Conservation (phyloP, 345 rosid genomes). For the Eucalyptus cloeziana region DNA sequence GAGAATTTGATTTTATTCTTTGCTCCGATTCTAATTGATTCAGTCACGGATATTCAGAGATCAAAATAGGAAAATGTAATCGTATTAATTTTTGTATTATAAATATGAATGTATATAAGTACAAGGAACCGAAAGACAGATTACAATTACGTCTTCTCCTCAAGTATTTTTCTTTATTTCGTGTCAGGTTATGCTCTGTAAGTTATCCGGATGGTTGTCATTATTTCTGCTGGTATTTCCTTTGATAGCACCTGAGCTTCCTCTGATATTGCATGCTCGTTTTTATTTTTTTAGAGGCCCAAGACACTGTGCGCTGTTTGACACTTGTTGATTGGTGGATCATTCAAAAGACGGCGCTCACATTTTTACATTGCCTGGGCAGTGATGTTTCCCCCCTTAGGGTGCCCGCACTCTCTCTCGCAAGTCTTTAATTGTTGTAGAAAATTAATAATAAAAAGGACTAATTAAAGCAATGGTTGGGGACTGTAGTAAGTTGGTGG, state of each 20-base stretch:
- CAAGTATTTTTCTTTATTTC: too few species aligned
- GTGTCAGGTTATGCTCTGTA: too few species aligned
- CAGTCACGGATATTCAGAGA: too few species aligned
- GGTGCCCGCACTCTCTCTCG: not conserved
- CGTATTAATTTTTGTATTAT: too few species aligned
- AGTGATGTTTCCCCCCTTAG: accelerated
- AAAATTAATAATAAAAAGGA: not conserved
- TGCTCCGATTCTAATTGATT: too few species aligned
- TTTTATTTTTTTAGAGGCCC: not conserved
- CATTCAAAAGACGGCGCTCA: not conserved
- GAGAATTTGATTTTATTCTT: too few species aligned
- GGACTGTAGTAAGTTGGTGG: not conserved
- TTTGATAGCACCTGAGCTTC: not conserved
- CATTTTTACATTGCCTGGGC: not conserved
- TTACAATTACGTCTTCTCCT: too few species aligned
- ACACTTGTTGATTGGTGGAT: not conserved
- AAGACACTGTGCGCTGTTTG: not conserved
- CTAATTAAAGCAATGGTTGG: not conserved
- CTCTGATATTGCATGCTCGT: not conserved
- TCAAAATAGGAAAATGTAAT: too few species aligned
- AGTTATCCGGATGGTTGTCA: too few species aligned
- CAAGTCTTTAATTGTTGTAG: not conserved
- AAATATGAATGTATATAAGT: too few species aligned
- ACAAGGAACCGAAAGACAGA: accelerated
- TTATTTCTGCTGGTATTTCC: not conserved